Evolutionary conservation across 768 basidiomycete genomes (phyloP).

Genomic region (Boletus tomentosulus): DNA sequence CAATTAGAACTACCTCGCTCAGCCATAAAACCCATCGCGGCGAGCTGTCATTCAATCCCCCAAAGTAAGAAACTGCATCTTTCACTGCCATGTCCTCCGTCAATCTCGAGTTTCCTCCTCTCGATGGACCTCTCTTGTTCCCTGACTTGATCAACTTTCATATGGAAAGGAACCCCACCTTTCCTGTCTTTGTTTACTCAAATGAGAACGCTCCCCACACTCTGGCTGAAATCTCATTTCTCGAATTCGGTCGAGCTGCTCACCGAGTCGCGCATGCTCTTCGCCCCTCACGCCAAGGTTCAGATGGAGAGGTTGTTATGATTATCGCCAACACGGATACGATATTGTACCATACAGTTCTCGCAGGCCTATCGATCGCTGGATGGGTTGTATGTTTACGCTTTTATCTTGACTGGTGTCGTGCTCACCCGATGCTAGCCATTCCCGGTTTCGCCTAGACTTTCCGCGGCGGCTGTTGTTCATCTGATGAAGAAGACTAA

Average conservation of each 20-base stretch:
- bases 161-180: conserved; percentile 12
- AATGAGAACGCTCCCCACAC: conserved; percentile 10
- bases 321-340: conserved; percentile 31
- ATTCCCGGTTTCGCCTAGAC: conserved; percentile 21
- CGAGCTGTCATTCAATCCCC: neutral
- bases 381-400: neutral
- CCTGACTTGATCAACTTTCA: conserved; percentile 23
- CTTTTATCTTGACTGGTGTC: conserved; percentile 6
- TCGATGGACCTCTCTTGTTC: conserved; percentile 16
- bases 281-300: conserved; percentile 2
- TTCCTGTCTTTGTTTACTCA: conserved; percentile 14
- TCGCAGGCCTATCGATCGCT: conserved; percentile 17
- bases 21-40: conserved; percentile 9
- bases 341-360: conserved; percentile 25
- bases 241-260: too few relatives aligned
- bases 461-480: conserved; percentile 16
- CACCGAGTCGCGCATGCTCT: too few relatives aligned
- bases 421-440: conserved; percentile 13
- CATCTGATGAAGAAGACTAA: conserved; percentile 16
- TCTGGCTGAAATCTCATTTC: neutral
- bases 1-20: neutral
- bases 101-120: conserved; percentile 8
- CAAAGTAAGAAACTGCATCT: neutral
- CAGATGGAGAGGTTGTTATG: conserved; percentile 28
- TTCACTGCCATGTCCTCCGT: neutral